Evolutionary conservation across 140 eudicot genomes (phyloP), one percentile per base, ranked within the genome.

Genomic region (Oenanthe javanica): DNA sequence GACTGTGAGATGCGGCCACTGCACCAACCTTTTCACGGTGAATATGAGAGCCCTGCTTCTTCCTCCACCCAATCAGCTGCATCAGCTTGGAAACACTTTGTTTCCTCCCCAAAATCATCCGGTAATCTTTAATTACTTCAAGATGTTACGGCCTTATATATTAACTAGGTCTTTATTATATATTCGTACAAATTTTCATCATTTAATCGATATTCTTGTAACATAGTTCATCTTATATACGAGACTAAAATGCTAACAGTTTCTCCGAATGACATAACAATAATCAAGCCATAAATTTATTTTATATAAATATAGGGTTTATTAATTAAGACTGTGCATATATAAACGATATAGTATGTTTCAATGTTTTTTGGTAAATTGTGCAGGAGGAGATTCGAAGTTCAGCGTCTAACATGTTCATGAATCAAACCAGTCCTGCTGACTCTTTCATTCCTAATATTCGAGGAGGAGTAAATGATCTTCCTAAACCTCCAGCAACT

Each of bases 1-100:
- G 36, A 95, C 97, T 5, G 99, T 95, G 59, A 83, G 97, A 88
- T 95, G 99, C 75, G 99, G 99, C 21, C 97, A 92, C 87, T 95
- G 99, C 91, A 83, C 92, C 72, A 88, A 89, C 82, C 91, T 90
- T 69, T 85, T 95, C 81, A 88, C 92, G 13, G 93, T 92, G 47
- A 88, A 90, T 91, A 90, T 89, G 97, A 86, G 89, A 0, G 87
- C 83, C 7, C 82, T 88, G 75, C 97, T 88, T 70, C 85, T 88
- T 61, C 93, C 96, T 72, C 31, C 96, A 1, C 85, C 97, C 9
- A 90, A 88, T 84, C 93, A 90, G 80, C 89, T 89, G 80, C 93
- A 92, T 81, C 78, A 74, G 79, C 95, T 90, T 79, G 85, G 84
- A 38, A 96, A 87, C 85, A 83, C 93, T 75, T 87, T 92, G 89